These are phyloP conservation scores for Plantago major DNA, from an alignment of 257 asterid genomes.

Conservation along the genomic window DNA sequence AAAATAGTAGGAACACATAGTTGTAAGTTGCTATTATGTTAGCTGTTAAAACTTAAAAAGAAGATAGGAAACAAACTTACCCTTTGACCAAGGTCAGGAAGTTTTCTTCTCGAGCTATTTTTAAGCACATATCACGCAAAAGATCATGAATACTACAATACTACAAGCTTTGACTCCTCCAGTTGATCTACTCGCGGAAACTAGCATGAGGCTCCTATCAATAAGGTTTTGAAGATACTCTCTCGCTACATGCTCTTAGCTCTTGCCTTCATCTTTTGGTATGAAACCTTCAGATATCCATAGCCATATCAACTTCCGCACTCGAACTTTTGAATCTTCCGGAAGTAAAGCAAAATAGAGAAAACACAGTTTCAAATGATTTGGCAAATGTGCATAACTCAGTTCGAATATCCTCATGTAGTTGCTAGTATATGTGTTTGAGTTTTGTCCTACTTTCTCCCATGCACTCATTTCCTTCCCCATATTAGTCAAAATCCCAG, in stretches of 20 bases:
- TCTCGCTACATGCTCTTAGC: slow-evolving; percentile 10
- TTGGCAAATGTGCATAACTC: slow-evolving; percentile 25
- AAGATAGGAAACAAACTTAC: neutral
- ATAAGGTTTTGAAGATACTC: slow-evolving; percentile 2
- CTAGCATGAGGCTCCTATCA: slow-evolving; percentile 7
- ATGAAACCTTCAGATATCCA: slow-evolving; percentile 16
- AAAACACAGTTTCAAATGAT: slow-evolving; percentile 18
- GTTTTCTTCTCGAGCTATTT: neutral
- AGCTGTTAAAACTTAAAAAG: neutral
- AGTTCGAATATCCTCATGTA: slow-evolving; percentile 4
- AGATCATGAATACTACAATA: slow-evolving; percentile 15
- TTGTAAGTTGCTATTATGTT: too few relatives aligned
- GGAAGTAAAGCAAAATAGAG: slow-evolving; percentile 7
- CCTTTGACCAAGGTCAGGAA: neutral
- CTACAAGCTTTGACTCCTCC: slow-evolving; percentile 14
- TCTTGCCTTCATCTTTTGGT: neutral
- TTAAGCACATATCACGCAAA: slow-evolving; percentile 3
- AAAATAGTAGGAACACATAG: neutral
- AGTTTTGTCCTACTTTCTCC: slow-evolving; percentile 11
- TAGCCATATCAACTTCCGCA: neutral
- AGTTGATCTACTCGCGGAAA: neutral
- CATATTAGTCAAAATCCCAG: slow-evolving; percentile 14
- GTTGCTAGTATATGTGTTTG: neutral
- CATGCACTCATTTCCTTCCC: slow-evolving; percentile 12
- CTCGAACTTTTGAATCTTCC: neutral